A percentile compares a stretch with the other conserved stretches of the same genome.
phyloP scores from a whole-genome alignment of 495 filamentous ascomycete genomes.

The Talaromyces ruber region DNA sequence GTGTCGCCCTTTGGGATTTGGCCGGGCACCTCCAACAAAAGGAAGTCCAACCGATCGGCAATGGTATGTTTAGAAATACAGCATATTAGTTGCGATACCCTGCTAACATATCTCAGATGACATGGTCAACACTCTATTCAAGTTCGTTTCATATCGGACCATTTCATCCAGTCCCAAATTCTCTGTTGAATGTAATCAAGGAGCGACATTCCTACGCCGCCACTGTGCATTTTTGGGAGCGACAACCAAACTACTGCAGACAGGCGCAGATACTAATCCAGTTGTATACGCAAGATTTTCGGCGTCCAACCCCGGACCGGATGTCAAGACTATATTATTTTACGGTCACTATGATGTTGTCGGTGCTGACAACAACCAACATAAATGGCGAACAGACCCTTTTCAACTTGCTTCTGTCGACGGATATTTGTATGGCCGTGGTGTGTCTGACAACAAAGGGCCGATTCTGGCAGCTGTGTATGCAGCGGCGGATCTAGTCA shows the following conservation, averaged over 20 bases:
- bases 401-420: constrained; percentile 79
- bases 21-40: constrained; percentile 41
- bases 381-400: constrained; percentile 78
- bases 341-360: constrained; percentile 99
- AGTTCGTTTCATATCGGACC: constrained; percentile 85
- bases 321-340: constrained; percentile 83
- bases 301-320: constrained; percentile 44
- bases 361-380: constrained; percentile 67
- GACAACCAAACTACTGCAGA: constrained; percentile 73
- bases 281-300: constrained; percentile 83
- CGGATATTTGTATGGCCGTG: constrained; percentile 94
- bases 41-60: constrained; percentile 45
- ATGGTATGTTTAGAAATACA: constrained; percentile 34
- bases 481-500: constrained; percentile 77
- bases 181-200: constrained; percentile 82
- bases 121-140: constrained; percentile 70
- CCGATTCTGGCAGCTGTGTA: constrained; percentile 89
- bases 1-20: constrained; percentile 81
- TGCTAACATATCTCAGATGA: constrained; percentile 43
- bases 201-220: constrained; percentile 79
- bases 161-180: constrained; percentile 79
- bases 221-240: constrained; percentile 89
- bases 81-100: constrained; percentile 7
- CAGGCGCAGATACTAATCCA: constrained; percentile 69
- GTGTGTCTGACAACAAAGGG: constrained; percentile 94